A percentile compares a stretch with the other conserved stretches of the same genome.
These are phyloP conservation scores for Globisporangium irregulare DNA, from an alignment of 352 stramenopile genomes.

Conservation along the genomic window DNA sequence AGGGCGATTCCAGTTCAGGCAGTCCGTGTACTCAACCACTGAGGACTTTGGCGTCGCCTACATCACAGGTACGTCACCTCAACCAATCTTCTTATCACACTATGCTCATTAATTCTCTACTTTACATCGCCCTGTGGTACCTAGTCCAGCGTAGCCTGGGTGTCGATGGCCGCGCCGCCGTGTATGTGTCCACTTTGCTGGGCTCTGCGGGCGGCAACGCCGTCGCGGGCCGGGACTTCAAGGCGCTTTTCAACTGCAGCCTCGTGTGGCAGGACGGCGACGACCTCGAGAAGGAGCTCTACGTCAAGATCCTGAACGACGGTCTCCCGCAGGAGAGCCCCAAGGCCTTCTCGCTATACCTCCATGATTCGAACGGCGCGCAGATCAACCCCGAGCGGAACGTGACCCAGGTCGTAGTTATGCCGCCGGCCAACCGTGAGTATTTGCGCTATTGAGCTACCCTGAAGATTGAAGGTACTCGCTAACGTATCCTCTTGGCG, in stretches of 20 bases:
- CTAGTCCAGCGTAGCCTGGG: constrained; percentile 65
- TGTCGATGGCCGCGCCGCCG: constrained; percentile 50
- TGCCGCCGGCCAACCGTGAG: constrained; percentile 50
- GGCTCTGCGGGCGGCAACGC: constrained; percentile 34
- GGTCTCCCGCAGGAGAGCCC: constrained; percentile 38
- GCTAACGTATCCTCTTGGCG: not conserved
- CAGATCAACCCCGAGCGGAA: constrained; percentile 50
- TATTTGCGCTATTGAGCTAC: not conserved
- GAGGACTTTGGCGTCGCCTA: constrained; percentile 68
- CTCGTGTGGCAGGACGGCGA: constrained; percentile 77
- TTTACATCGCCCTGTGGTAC: not conserved
- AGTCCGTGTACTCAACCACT: constrained; percentile 51
- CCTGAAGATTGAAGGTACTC: not conserved
- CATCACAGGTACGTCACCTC: constrained; percentile 29
- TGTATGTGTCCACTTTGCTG: constrained; percentile 58
- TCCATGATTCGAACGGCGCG: constrained; percentile 59
- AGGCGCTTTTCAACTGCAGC: constrained; percentile 59
- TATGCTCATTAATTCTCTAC: not conserved
- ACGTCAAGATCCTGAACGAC: constrained; percentile 64
- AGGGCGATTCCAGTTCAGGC: constrained; percentile 59
- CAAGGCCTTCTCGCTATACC: constrained; percentile 52
- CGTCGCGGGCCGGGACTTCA: constrained; percentile 52
- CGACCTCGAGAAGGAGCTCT: constrained; percentile 62
- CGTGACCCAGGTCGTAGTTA: constrained; percentile 41
- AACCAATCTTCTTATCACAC: not conserved